Conservation (phyloP, 306 rosid species). For the Cyamopsis tetragonoloba region DNA sequence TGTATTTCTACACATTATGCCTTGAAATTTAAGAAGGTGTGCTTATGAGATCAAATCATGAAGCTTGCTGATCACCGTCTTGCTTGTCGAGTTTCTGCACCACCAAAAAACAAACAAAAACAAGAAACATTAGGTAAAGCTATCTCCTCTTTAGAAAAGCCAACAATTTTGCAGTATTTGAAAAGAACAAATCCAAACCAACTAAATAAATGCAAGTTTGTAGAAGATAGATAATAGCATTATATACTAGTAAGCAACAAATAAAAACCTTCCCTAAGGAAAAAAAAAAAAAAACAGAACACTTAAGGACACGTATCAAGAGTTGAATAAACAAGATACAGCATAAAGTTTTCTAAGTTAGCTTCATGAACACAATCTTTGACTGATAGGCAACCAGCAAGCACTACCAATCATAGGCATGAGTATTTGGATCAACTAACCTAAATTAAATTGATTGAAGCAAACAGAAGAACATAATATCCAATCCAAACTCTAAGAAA, state of each 20-base stretch:
- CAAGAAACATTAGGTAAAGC: not conserved
- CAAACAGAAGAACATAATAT: not conserved
- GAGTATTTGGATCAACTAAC: not conserved
- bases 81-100: conserved; percentile 52
- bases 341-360: no score
- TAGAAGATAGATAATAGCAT: not conserved
- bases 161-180: not conserved
- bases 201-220: not conserved
- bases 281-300: no score
- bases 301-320: not conserved
- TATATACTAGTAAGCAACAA: not conserved
- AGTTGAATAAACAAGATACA: not conserved
- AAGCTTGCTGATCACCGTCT: conserved; percentile 39
- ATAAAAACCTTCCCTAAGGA: not conserved
- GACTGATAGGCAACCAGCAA: not conserved
- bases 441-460: conserved; percentile 21
- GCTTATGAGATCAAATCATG: conserved; percentile 26
- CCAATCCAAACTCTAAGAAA: not conserved
- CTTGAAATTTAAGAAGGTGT: conserved; percentile 1
- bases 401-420: not conserved
- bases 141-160: no score
- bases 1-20: conserved; percentile 23
- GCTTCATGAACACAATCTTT: not conserved
- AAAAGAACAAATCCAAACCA: not conserved
- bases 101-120: no score